Percentiles rank a stretch among this genome's conserved stretches.
Conservation (phyloP, 345 rosid genomes). For the Hibiscus tridactylites region DNA sequence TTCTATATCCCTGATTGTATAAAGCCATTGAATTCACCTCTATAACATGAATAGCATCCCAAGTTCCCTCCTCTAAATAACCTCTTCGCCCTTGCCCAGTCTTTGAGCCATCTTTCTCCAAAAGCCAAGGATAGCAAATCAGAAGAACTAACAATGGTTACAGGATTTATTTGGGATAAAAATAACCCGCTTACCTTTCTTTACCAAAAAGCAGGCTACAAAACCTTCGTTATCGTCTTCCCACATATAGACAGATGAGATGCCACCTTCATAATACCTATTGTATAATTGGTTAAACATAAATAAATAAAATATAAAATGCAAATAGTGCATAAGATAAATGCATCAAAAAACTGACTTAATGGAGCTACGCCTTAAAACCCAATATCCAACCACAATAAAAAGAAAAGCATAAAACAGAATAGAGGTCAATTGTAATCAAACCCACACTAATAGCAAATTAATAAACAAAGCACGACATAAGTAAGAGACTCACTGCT, state of each 20-base stretch:
- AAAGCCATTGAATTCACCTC: conserved; percentile 36
- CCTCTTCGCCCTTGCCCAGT: conserved; percentile 91
- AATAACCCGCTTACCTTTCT: conserved; percentile 56
- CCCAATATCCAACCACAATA: not conserved
- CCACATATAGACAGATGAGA: conserved; percentile 96
- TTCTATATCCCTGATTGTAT: not conserved
- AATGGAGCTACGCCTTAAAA: not conserved
- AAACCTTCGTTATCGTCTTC: conserved; percentile 91
- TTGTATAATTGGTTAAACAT: conserved; percentile 23
- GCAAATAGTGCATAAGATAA: not conserved
- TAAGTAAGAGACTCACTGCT: conserved; percentile 98
- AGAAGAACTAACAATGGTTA: conserved; percentile 5
- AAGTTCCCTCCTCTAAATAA: conserved; percentile 88
- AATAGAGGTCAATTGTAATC: not conserved
- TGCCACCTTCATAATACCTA: conserved; percentile 98
- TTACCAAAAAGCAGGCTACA: conserved; percentile 85
- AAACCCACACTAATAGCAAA: not conserved
- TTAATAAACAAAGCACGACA: conserved; percentile 36
- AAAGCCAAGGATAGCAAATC: conserved; percentile 5
- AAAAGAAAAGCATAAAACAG: not conserved
- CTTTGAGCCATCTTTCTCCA: conserved; percentile 73
- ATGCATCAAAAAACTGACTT: not conserved
- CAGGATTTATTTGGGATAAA: conserved; percentile 1
- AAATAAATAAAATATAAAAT: conserved; percentile 2
- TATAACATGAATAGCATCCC: conserved; percentile 98